Evolutionary conservation across 768 basidiomycete species (phyloP).

Genomic region (Ramaria rubella): DNA sequence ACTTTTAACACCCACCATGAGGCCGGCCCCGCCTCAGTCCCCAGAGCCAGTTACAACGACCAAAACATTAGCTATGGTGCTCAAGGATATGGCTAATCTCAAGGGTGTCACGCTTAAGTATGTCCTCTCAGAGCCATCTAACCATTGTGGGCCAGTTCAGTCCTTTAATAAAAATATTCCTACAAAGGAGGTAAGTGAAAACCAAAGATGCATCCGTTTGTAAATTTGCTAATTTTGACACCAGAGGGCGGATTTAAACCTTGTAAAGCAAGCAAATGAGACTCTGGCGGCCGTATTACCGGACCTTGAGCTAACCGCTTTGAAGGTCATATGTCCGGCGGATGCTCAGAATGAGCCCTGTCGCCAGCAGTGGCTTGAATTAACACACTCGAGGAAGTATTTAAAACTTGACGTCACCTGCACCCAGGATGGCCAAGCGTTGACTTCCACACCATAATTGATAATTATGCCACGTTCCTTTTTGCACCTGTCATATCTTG

Average conservation of each 20-base stretch:
- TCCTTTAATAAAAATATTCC: no score
- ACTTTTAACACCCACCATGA: neutral
- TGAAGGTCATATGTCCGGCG: neutral
- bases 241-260: neutral
- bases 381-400: neutral
- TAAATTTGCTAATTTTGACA: neutral
- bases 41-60: neutral
- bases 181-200: no score
- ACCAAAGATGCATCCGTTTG: no score
- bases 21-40: neutral
- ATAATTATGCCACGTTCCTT: no score
- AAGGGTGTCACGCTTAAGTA: neutral
- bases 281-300: neutral
- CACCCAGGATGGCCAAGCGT: neutral
- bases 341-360: neutral
- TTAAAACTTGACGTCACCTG: neutral
- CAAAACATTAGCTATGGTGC: neutral
- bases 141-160: neutral
- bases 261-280: neutral
- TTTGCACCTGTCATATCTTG: no score
- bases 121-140: neutral
- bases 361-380: neutral
- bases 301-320: neutral
- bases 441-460: no score
- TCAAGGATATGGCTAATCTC: neutral